These are phyloP conservation scores for Musa itinerans DNA, from an alignment of 176 grass and related monocot species.

Conservation along the genomic window DNA sequence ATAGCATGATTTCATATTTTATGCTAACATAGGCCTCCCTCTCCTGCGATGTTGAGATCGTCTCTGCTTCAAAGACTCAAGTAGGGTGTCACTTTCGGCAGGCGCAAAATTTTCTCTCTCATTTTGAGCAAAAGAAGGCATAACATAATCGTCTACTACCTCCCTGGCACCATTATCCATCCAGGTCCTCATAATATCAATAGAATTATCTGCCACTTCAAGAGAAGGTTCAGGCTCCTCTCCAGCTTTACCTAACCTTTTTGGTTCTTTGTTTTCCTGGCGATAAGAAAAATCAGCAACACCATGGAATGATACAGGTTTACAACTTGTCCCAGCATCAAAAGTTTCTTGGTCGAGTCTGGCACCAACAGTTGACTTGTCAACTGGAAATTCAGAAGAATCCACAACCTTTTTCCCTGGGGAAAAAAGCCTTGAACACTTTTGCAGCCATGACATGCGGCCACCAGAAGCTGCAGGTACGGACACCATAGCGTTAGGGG, in stretches of 20 bases:
- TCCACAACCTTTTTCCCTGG: conserved; percentile 38
- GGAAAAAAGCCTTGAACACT: conserved; percentile 70
- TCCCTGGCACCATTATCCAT: conserved; percentile 26
- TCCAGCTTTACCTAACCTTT: conserved; percentile 32
- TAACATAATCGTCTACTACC: conserved; percentile 8
- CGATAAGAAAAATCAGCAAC: conserved; percentile 35
- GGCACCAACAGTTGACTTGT: background rate
- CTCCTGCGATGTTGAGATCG: conserved; percentile 18
- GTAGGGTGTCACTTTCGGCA: conserved; percentile 25
- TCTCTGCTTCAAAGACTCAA: conserved; percentile 38
- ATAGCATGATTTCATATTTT: no score
- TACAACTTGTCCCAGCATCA: conserved; percentile 36
- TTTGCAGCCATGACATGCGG: conserved; percentile 56
- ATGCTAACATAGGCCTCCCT: conserved; percentile 38
- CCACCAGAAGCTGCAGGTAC: conserved; percentile 32
- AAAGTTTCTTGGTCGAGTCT: conserved; percentile 57
- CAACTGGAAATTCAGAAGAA: conserved; percentile 30
- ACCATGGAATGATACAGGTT: conserved; percentile 56
- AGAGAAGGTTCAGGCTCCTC: conserved; percentile 46
- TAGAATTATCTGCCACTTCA: conserved; percentile 58
- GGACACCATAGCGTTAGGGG: conserved; percentile 17
- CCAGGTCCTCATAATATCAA: conserved; percentile 32
- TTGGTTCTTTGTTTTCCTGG: conserved; percentile 34
- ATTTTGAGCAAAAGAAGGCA: conserved; percentile 36
- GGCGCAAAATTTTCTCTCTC: conserved; percentile 38